Percentiles rank a stretch among this genome's conserved stretches.
Conservation (phyloP, 2,329 filamentous ascomycete genomes). For the Xylariaceae sp. region DNA sequence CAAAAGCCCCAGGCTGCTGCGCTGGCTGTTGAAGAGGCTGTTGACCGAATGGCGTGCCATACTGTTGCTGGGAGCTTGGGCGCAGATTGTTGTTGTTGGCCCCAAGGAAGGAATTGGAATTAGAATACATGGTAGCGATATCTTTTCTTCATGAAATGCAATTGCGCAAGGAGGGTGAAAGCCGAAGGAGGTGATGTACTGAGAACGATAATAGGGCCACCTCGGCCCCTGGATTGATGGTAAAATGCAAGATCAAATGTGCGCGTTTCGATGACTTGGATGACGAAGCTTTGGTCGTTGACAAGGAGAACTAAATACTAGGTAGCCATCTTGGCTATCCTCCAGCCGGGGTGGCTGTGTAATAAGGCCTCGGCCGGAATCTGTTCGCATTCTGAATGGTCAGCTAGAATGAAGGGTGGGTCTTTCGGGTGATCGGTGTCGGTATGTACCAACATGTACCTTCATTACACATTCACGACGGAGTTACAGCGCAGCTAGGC, state of each 20-base stretch:
- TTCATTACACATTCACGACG: background rate
- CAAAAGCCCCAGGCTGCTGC: slow-evolving; percentile 51
- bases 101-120: slow-evolving; percentile 79
- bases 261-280: slow-evolving; percentile 9
- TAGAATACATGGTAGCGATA: slow-evolving; percentile 69
- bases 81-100: slow-evolving; percentile 70
- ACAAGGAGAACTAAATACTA: slow-evolving; percentile 6
- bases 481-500: too few relatives aligned
- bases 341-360: slow-evolving; percentile 15
- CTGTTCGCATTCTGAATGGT: slow-evolving; percentile 9
- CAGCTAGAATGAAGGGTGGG: slow-evolving; percentile 4
- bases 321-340: slow-evolving; percentile 8
- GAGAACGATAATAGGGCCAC: slow-evolving; percentile 21
- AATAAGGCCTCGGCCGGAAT: background rate
- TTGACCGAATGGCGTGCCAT: slow-evolving; percentile 46
- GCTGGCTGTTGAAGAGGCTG: slow-evolving; percentile 41
- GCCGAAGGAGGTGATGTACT: background rate
- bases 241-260: slow-evolving; percentile 10
- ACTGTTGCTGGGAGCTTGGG: slow-evolving; percentile 58
- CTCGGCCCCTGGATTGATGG: slow-evolving; percentile 23
- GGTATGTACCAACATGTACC: background rate
- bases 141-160: slow-evolving; percentile 10
- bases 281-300: slow-evolving; percentile 24
- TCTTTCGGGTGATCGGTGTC: background rate
- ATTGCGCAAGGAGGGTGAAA: slow-evolving; percentile 4